Conservation (phyloP, 202 grass and related monocot species). For the Musa balbisiana region DNA sequence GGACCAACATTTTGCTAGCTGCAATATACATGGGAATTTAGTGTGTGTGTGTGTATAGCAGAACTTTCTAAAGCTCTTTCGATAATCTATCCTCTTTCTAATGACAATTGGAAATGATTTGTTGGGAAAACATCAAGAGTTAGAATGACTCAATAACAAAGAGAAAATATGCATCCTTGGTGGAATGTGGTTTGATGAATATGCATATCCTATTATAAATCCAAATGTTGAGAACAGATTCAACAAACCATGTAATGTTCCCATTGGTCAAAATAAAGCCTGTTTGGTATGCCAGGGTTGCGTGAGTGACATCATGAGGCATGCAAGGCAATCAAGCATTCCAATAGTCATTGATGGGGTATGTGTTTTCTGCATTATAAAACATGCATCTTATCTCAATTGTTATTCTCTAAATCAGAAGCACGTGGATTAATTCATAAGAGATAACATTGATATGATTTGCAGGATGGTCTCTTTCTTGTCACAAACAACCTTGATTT, state of each 20-base stretch:
- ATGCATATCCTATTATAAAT: not conserved
- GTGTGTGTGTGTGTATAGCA: too few species aligned
- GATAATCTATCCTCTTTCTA: too few species aligned
- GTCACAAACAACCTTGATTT: slow-evolving; percentile 70
- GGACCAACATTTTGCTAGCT: too few species aligned
- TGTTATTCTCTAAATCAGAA: not conserved
- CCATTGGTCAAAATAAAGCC: not conserved
- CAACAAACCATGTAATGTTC: not conserved
- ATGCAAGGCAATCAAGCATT: slow-evolving; percentile 52
- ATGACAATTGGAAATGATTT: too few species aligned
- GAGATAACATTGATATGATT: slow-evolving; percentile 7
- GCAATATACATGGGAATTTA: too few species aligned
- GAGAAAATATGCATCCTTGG: not conserved
- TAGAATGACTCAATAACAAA: too few species aligned
- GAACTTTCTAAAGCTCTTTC: too few species aligned
- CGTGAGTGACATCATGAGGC: slow-evolving; percentile 72
- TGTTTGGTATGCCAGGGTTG: slow-evolving; percentile 59
- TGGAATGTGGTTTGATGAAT: not conserved
- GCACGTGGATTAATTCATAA: not conserved
- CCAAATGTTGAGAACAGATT: not conserved
- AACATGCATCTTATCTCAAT: not conserved
- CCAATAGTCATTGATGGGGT: slow-evolving; percentile 87
- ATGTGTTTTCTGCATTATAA: slow-evolving; percentile 25
- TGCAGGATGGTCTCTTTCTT: slow-evolving; percentile 90
- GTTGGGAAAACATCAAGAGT: too few species aligned